phyloP scores from a whole-genome alignment of 345 rosid genomes.

The Stellera chamaejasme region DNA sequence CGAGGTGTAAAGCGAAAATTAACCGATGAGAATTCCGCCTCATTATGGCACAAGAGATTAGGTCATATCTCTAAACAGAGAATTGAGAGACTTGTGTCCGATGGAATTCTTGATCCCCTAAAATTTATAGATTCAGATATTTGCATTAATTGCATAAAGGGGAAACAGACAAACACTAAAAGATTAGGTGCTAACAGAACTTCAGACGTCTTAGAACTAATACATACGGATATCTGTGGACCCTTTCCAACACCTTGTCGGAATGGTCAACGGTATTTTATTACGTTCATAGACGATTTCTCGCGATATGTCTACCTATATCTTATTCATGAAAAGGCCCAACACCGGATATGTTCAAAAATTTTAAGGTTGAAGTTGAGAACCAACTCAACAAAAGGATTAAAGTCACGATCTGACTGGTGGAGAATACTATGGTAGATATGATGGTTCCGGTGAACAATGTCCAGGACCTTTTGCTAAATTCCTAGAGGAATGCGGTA shows the following conservation, averaged over 20 bases:
- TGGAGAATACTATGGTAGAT: not conserved
- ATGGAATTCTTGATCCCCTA: conserved; percentile 6
- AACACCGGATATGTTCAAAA: conserved; percentile 7
- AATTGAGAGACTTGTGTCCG: conserved; percentile 11
- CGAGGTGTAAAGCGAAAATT: too few species aligned
- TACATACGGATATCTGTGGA: conserved; percentile 13
- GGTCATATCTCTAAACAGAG: too few species aligned
- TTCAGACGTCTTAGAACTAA: conserved; percentile 10
- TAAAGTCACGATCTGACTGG: not conserved
- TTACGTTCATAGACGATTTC: too few species aligned
- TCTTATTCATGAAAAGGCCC: conserved; percentile 12
- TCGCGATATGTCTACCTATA: too few species aligned
- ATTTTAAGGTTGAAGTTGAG: not conserved
- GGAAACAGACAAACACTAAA: conserved; percentile 11
- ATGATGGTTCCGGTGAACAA: not conserved
- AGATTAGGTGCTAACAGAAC: conserved; percentile 4
- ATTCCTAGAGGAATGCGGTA: too few species aligned
- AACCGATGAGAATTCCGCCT: too few species aligned
- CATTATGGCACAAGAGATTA: too few species aligned
- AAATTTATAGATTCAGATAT: conserved; percentile 8
- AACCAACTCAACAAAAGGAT: not conserved
- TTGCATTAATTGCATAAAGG: conserved; percentile 9
- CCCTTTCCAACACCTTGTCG: conserved; percentile 10
- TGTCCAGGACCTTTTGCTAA: too few species aligned
- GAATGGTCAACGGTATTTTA: conserved; percentile 11